phyloP scores from a whole-genome alignment of 371 early-diverging fungal genomes.

The Circinella umbellata region DNA sequence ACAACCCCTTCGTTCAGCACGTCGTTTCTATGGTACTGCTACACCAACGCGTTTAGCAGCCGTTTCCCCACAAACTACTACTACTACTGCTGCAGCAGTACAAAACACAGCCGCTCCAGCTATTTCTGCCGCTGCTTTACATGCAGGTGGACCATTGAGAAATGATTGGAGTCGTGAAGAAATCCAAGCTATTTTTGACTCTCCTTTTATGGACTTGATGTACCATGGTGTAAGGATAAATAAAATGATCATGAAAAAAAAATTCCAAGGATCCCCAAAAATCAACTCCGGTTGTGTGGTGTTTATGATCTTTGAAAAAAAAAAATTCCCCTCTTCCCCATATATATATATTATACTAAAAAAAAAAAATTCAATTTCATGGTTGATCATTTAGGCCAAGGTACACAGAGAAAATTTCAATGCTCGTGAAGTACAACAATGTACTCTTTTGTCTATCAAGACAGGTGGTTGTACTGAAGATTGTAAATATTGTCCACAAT shows the following conservation, averaged over 20 bases:
- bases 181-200: conserved; percentile 78
- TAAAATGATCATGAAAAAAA: too few relatives aligned
- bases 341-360: not conserved
- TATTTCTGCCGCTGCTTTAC: conserved; percentile 63
- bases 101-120: conserved; percentile 30
- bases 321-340: not conserved
- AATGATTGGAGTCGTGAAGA: conserved; percentile 81
- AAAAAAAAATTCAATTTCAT: too few relatives aligned
- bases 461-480: conserved; percentile 92
- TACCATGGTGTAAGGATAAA: conserved; percentile 70
- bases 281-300: not conserved
- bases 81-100: conserved; percentile 27
- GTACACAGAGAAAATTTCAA: conserved; percentile 80
- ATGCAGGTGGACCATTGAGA: conserved; percentile 63
- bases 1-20: conserved; percentile 38
- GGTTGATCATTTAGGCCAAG: conserved; percentile 55
- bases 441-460: conserved; percentile 84
- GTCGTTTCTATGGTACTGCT: conserved; percentile 52
- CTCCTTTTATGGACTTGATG: conserved; percentile 82
- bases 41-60: conserved; percentile 61
- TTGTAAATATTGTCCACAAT: conserved; percentile 88
- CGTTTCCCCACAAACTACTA: conserved; percentile 41
- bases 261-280: too few relatives aligned
- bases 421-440: conserved; percentile 80
- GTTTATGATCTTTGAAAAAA: not conserved